Percentiles rank a stretch among this genome's conserved stretches.
These are phyloP conservation scores for Venturiaceae sp. DNA, from an alignment of 2,329 filamentous ascomycete genomes.

Conservation along the genomic window DNA sequence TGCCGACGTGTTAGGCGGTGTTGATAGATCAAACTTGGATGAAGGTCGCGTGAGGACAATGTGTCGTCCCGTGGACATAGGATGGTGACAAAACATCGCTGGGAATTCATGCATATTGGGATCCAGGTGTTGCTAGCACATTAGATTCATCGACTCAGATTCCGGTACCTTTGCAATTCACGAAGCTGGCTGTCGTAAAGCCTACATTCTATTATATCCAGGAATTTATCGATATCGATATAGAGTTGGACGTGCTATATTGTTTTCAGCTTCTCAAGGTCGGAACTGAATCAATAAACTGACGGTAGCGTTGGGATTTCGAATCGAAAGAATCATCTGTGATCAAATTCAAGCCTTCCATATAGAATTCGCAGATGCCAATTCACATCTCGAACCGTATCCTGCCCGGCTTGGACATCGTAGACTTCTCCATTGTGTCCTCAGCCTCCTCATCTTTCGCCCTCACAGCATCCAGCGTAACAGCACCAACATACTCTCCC, in stretches of 20 bases:
- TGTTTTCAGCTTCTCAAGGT: no score
- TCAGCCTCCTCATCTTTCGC: not conserved
- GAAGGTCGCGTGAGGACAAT: not conserved
- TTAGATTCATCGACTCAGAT: no score
- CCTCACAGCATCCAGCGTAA: conserved; percentile 6
- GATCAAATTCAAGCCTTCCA: no score
- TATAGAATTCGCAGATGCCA: no score
- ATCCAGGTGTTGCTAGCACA: not conserved
- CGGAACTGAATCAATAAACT: no score
- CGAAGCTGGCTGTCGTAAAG: no score
- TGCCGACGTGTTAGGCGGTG: not conserved
- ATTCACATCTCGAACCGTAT: not conserved
- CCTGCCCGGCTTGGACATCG: not conserved
- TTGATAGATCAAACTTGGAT: not conserved
- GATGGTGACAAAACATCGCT: not conserved
- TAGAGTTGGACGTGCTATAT: not conserved
- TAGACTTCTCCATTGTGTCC: not conserved
- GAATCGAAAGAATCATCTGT: no score
- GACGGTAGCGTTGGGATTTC: no score
- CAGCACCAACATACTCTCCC: conserved; percentile 3
- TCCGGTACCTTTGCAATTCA: no score
- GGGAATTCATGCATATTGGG: not conserved
- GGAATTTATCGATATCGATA: not conserved
- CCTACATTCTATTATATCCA: not conserved
- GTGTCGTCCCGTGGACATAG: not conserved